A percentile compares a stretch with the other conserved stretches of the same genome.
Evolutionary conservation across 2,329 filamentous ascomycete genomes (phyloP).

Genomic region (Rutstroemia sp.): DNA sequence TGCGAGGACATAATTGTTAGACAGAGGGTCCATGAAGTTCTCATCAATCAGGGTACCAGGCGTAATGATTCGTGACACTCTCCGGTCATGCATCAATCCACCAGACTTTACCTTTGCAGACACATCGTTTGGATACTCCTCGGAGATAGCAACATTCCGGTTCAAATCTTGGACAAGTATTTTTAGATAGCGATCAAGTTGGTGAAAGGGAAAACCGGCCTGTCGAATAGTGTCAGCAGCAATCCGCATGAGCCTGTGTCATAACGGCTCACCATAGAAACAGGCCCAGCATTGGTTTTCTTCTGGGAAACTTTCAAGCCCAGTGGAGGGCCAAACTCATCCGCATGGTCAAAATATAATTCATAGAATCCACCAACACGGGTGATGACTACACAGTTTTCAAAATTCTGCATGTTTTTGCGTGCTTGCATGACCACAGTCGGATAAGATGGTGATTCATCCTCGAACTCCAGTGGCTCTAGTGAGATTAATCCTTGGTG

Average conservation of each 20-base stretch:
- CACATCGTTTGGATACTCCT: conserved; percentile 76
- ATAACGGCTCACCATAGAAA: conserved; percentile 64
- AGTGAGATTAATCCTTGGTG: conserved; percentile 42
- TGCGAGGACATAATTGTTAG: conserved; percentile 87
- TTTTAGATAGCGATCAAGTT: conserved; percentile 89
- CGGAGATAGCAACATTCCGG: conserved; percentile 86
- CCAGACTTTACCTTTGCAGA: conserved; percentile 65
- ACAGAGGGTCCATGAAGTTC: conserved; percentile 89
- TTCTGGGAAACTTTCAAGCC: conserved; percentile 81
- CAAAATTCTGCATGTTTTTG: conserved; percentile 84
- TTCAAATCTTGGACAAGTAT: conserved; percentile 84
- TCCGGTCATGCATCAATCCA: conserved; percentile 76
- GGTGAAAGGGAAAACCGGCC: conserved; percentile 90
- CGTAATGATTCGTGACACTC: conserved; percentile 80
- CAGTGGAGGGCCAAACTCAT: conserved; percentile 77
- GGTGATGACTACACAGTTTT: conserved; percentile 84
- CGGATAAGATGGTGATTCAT: conserved; percentile 57
- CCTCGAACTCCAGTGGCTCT: conserved; percentile 31
- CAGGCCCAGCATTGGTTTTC: conserved; percentile 68
- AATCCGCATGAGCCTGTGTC: not conserved
- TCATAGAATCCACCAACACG: conserved; percentile 96
- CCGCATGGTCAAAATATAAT: conserved; percentile 93
- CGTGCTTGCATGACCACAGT: conserved; percentile 82
- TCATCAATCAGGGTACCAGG: conserved; percentile 96
- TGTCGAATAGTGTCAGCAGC: conserved; percentile 28